Evolutionary conservation across 805 yeast species (phyloP).

Genomic region (Yarrowia sp.): DNA sequence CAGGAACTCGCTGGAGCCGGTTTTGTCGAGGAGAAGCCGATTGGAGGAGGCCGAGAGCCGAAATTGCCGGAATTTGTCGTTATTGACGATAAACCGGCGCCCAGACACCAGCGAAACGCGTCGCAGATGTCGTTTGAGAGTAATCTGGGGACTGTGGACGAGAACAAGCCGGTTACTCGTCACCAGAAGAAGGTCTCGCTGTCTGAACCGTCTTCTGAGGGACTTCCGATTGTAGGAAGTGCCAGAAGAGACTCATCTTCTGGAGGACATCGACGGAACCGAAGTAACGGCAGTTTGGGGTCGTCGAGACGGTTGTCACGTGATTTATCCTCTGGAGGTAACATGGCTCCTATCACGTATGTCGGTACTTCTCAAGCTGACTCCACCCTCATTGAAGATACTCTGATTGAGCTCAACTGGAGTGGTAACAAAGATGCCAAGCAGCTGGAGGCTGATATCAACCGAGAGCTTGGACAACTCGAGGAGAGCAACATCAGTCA

Average conservation of each 20-base stretch:
- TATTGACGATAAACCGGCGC: background rate
- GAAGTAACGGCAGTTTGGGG: background rate
- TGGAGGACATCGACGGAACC: conserved; percentile 3
- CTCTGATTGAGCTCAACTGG: conserved; percentile 80
- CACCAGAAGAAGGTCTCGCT: conserved; percentile 26
- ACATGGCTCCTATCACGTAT: conserved; percentile 11
- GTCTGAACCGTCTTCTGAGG: conserved; percentile 1
- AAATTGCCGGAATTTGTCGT: conserved; percentile 6
- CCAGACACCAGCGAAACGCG: background rate
- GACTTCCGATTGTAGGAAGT: conserved; percentile 3
- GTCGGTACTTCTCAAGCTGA: conserved; percentile 27
- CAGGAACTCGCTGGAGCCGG: conserved; percentile 16
- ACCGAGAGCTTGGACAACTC: conserved; percentile 56
- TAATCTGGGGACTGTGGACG: conserved; percentile 6
- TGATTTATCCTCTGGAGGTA: background rate
- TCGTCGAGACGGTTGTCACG: conserved; percentile 12
- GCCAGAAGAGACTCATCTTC: background rate
- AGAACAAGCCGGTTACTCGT: background rate
- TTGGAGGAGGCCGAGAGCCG: background rate
- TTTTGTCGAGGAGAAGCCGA: conserved; percentile 3
- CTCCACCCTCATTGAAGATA: conserved; percentile 51
- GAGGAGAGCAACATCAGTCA: conserved; percentile 62
- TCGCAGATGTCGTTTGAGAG: conserved; percentile 14
- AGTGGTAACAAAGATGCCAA: conserved; percentile 62
- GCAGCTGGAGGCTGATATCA: conserved; percentile 55